phyloP scores from a whole-genome alignment of 805 yeast species.

The Myxozyma monticola region DNA sequence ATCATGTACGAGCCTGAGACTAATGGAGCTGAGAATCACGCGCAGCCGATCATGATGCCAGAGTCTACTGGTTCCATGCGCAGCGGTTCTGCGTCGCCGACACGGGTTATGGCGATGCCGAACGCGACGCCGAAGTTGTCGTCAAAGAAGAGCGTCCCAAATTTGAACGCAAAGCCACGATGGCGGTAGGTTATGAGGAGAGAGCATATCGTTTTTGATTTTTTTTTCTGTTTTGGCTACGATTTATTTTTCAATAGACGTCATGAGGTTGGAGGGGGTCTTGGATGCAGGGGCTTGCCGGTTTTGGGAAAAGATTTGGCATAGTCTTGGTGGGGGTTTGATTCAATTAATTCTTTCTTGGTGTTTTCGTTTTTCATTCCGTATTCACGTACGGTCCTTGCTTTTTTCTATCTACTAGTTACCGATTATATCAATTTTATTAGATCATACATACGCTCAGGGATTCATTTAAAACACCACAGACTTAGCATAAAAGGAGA shows the following conservation, averaged over 20 bases:
- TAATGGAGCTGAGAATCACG: not conserved
- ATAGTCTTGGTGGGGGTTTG: too few species aligned
- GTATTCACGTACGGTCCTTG: too few species aligned
- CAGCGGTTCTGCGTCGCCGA: not conserved
- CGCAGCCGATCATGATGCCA: slow-evolving; percentile 1
- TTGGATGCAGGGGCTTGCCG: too few species aligned
- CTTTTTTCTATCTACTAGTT: too few species aligned
- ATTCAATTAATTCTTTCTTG: too few species aligned
- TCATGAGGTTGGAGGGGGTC: too few species aligned
- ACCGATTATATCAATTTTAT: too few species aligned
- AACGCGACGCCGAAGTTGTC: slow-evolving; percentile 1
- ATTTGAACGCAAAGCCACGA: slow-evolving; percentile 16
- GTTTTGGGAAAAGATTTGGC: too few species aligned
- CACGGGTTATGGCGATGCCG: not conserved
- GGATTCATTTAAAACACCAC: too few species aligned
- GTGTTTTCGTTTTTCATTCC: too few species aligned
- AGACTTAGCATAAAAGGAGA: too few species aligned
- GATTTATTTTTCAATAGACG: not conserved
- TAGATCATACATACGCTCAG: too few species aligned
- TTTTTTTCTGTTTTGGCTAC: not conserved
- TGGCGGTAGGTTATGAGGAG: slow-evolving; percentile 16
- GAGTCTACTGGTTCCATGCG: not conserved
- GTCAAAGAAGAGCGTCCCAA: slow-evolving; percentile 20
- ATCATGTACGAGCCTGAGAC: slow-evolving; percentile 14
- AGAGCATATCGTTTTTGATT: not conserved